Evolutionary conservation across 1,284 basidiomycete genomes (phyloP).

Genomic region (Sporisorium reilianum): DNA sequence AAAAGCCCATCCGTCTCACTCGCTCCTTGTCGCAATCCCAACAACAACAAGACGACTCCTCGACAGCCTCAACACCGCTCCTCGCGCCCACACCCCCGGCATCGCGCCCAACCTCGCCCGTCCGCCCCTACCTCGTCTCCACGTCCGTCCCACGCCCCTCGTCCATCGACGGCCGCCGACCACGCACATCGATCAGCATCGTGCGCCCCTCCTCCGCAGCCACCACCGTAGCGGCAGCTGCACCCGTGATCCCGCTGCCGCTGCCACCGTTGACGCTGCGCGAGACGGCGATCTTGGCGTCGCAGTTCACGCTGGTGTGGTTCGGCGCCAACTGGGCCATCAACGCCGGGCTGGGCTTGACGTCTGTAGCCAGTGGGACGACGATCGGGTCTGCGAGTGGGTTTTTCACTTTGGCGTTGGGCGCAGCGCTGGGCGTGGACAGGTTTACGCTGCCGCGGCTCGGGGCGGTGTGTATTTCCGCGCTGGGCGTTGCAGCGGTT

Average conservation of each 20-base stretch:
- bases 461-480: constrained; percentile 83
- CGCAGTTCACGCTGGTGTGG: constrained; percentile 66
- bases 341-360: constrained; percentile 63
- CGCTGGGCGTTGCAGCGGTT: constrained; percentile 86
- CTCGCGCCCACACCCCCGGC: constrained; percentile 25
- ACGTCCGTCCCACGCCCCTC: constrained; percentile 57
- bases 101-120: constrained; percentile 34
- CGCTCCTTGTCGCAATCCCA: constrained; percentile 20
- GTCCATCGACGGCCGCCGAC: constrained; percentile 64
- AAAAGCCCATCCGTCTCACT: constrained; percentile 32
- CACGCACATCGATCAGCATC: constrained; percentile 46
- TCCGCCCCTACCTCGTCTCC: constrained; percentile 37
- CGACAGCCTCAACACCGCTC: constrained; percentile 34
- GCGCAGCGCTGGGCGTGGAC: constrained; percentile 86
- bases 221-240: neutral
- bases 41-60: constrained; percentile 27
- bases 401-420: constrained; percentile 91
- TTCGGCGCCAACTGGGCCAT: constrained; percentile 68
- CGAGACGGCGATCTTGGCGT: constrained; percentile 60
- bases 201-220: constrained; percentile 18
- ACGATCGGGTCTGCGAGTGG: constrained; percentile 77
- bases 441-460: constrained; percentile 80
- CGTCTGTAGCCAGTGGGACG: constrained; percentile 66
- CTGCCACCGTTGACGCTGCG: constrained; percentile 61
- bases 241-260: constrained; percentile 7